Percentiles rank a stretch among this genome's conserved stretches.
These are phyloP conservation scores for Zychaea mexicana DNA, from an alignment of 371 early-diverging fungal genomes.

Conservation along the genomic window DNA sequence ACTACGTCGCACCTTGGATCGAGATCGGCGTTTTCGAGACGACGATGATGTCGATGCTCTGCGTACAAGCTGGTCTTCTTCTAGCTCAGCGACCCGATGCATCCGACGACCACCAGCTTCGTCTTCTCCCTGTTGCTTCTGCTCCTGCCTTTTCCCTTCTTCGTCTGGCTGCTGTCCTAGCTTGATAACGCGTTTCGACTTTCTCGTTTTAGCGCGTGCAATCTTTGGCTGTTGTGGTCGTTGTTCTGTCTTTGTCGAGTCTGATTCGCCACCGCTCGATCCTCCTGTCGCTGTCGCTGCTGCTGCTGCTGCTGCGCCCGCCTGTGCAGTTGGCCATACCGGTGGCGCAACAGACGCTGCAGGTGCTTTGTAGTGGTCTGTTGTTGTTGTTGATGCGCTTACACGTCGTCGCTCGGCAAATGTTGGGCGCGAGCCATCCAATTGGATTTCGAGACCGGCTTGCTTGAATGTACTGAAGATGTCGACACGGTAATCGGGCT, in stretches of 20 bases:
- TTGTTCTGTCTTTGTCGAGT: constrained; percentile 1
- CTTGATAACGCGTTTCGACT: constrained; percentile 37
- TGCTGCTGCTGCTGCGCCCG: neutral
- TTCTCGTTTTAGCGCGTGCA: constrained; percentile 29
- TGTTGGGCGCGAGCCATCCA: constrained; percentile 61
- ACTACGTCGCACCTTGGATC: constrained; percentile 28
- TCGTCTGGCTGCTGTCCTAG: constrained; percentile 25
- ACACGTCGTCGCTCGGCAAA: constrained; percentile 53
- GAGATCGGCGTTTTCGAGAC: constrained; percentile 19
- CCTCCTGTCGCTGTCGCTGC: neutral
- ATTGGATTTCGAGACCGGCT: constrained; percentile 44
- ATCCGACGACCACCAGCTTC: constrained; percentile 31
- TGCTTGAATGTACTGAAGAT: constrained; percentile 55
- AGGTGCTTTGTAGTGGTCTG: constrained; percentile 16
- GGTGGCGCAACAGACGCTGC: constrained; percentile 19
- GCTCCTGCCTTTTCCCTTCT: constrained; percentile 7
- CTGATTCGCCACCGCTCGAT: neutral
- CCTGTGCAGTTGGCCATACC: constrained; percentile 15
- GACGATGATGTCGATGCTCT: constrained; percentile 18
- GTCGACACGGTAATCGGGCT: constrained; percentile 61
- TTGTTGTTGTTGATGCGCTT: constrained; percentile 2
- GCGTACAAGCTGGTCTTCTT: constrained; percentile 30
- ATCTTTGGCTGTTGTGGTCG: neutral
- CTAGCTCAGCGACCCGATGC: constrained; percentile 48
- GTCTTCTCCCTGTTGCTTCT: constrained; percentile 17